Base-by-base conservation (phyloP, 768 basidiomycete species). In the Termitomyces sp. region DNA sequence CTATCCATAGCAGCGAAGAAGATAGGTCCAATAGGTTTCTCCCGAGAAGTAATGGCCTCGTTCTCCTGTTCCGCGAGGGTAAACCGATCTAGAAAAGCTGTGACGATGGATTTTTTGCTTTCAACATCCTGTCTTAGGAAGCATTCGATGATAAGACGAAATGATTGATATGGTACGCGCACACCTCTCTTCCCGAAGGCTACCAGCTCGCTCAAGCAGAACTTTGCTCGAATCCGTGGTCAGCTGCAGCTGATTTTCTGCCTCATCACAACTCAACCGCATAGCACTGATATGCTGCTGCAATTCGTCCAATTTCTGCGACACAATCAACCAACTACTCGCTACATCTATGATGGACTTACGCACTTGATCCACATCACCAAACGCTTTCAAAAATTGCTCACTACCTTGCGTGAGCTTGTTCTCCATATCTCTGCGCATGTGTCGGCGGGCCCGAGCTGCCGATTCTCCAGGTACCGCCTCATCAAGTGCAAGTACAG, bases 1-100 rank as follows among this genome's bases (percentile, higher is more conserved):
- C 89, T 89, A 69, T 92, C 89, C 85, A 98, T 89, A 0, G 91
- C 89, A 3, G 78, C 72, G 67, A 98, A 98, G 64, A 99, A 87
- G 2, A 75, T 76, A 5, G 76, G 67, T 0, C 88, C 88, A 17
- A 97, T 77, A 5, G 88, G 81, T 5, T 94, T 79, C 30, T 95
- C 88, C 37, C 92, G 74, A 10, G 91, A 92, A 0, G 83, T 84
- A 39, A 99, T 76, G 0, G 87, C 83, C 30, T 87, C 82, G 1
- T 81, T 71, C 65, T 98, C 94, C 12, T 79, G 76, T 1, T 88
- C 80, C 3, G 72, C 81, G 14, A 98, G 82, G 0, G 94, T 97
- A 70, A 98, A 99, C 2, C 89, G 84, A 0, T 79, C 70, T 23
- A 99, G 81, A 72, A 99, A 98, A 12, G 89, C 71, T 1, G 79